These are phyloP conservation scores for Pseudocercospora pini-densiflorae DNA, from an alignment of 2,329 filamentous ascomycete species.

Conservation along the genomic window DNA sequence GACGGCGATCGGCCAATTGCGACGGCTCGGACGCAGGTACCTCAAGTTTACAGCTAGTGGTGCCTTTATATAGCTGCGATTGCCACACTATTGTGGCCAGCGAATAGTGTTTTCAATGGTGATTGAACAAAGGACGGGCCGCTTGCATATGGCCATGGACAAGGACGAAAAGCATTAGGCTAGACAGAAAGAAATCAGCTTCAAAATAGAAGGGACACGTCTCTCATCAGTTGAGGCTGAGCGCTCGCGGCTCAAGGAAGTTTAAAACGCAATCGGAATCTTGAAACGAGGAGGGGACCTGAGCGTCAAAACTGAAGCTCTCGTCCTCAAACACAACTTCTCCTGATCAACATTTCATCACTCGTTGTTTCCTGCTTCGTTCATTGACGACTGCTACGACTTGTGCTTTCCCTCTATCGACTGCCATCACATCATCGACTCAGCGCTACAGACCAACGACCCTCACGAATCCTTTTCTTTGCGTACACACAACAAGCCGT, in stretches of 20 bases:
- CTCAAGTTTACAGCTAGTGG: background rate
- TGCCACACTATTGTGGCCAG: background rate
- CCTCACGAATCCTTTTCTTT: conserved; percentile 8
- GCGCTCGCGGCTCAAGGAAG: background rate
- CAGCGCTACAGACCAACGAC: background rate
- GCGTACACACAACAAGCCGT: conserved; percentile 6
- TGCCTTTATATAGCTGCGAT: background rate
- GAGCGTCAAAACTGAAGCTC: background rate
- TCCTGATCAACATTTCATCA: background rate
- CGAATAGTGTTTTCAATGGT: background rate
- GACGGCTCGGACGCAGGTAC: background rate
- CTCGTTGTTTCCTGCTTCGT: background rate
- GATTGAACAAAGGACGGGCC: background rate
- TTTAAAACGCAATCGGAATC: background rate
- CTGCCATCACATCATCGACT: background rate
- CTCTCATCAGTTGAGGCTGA: background rate
- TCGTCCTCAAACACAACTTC: background rate
- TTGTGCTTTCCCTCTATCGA: no score
- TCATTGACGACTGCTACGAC: background rate
- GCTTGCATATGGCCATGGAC: background rate
- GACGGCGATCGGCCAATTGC: background rate
- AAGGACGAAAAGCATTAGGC: no score
- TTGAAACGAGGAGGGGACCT: background rate
- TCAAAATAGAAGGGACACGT: background rate
- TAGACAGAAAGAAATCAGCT: background rate